phyloP scores from a whole-genome alignment of 2,329 filamentous ascomycete genomes.

The Pseudogymnoascus sp. region DNA sequence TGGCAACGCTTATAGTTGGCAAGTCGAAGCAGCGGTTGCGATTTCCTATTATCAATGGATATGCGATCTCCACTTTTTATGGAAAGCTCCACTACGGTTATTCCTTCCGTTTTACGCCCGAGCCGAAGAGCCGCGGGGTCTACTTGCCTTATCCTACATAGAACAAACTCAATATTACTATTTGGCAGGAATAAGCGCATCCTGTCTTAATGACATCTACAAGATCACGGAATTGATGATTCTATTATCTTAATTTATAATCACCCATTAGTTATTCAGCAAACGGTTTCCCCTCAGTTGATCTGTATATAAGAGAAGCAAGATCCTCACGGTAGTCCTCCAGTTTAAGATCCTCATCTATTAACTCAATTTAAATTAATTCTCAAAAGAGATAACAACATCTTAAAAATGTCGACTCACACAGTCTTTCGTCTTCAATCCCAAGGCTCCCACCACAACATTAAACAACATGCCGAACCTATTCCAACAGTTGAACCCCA shows the following conservation, averaged over 20 bases:
- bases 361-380: not conserved
- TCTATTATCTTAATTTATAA: not conserved
- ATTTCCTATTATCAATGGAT: not conserved
- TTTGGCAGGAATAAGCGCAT: not conserved
- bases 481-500: constrained; percentile 21
- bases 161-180: too few species aligned
- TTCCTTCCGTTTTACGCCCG: not conserved
- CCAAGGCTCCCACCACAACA: constrained; percentile 14
- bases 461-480: constrained; percentile 23
- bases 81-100: not conserved
- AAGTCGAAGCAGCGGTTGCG: not conserved
- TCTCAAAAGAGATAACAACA: not conserved
- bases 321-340: not conserved
- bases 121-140: not conserved
- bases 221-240: not conserved
- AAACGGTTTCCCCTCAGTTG: not conserved
- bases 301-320: not conserved
- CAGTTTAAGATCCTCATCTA: not conserved
- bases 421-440: constrained; percentile 17
- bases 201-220: not conserved
- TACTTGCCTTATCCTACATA: too few species aligned
- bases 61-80: not conserved
- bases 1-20: not conserved
- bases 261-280: not conserved
- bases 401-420: constrained; percentile 14